Conservation (phyloP, 2,329 filamentous ascomycete genomes). For the Ophiostoma perfectum region DNA sequence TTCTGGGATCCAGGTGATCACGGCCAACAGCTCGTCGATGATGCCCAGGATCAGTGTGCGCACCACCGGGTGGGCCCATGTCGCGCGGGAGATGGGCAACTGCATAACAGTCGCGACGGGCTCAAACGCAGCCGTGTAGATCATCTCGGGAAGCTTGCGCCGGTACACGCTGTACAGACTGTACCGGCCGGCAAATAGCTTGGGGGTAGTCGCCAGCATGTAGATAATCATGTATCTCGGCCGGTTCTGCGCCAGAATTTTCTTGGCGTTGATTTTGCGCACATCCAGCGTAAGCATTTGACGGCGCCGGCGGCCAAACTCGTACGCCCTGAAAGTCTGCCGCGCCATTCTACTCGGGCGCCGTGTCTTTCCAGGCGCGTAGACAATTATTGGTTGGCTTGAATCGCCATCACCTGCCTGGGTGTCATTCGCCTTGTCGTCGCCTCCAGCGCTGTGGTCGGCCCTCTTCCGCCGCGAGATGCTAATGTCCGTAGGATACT, state of each 20-base stretch:
- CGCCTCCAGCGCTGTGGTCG: background rate
- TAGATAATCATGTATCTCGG: slow-evolving; percentile 44
- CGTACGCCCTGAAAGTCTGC: background rate
- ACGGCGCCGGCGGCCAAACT: background rate
- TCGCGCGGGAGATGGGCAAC: slow-evolving; percentile 59
- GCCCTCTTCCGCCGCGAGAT: background rate
- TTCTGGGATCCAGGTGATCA: slow-evolving; percentile 72
- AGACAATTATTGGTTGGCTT: background rate
- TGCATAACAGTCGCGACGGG: slow-evolving; percentile 76
- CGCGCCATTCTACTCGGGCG: background rate
- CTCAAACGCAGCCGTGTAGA: slow-evolving; percentile 71
- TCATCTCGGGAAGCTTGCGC: slow-evolving; percentile 72
- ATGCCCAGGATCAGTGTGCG: slow-evolving; percentile 70
- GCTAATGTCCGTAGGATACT: background rate
- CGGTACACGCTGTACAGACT: slow-evolving; percentile 58
- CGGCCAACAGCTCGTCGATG: slow-evolving; percentile 61
- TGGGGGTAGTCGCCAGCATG: slow-evolving; percentile 56
- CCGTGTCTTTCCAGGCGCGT: background rate
- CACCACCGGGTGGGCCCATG: slow-evolving; percentile 63
- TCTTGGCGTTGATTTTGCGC: slow-evolving; percentile 7
- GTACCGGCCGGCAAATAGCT: slow-evolving; percentile 56
- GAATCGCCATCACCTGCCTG: background rate
- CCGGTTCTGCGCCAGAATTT: slow-evolving; percentile 22
- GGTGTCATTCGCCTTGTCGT: background rate
- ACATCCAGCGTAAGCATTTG: background rate